Conservation (phyloP, 805 yeast genomes). For the Soucietia sequanensis region DNA sequence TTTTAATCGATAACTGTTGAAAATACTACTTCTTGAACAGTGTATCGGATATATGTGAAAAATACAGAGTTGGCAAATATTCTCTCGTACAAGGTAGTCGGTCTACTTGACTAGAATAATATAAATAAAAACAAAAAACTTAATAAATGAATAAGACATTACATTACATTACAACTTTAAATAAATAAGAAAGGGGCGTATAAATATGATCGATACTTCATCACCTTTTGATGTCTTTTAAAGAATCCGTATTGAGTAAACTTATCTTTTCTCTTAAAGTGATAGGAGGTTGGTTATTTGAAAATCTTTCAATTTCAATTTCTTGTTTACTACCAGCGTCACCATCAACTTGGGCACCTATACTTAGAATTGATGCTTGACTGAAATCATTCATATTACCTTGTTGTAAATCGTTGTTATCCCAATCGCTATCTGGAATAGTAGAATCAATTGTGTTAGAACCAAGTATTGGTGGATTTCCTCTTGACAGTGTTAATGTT, state of each 20-base stretch:
- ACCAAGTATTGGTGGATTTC: neutral
- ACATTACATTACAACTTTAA: too few species aligned
- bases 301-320: constrained; percentile 9
- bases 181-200: too few species aligned
- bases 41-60: too few species aligned
- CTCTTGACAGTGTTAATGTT: constrained; percentile 4
- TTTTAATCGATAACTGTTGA: too few species aligned
- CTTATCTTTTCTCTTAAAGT: constrained; percentile 45
- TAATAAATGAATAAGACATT: too few species aligned
- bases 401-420: neutral
- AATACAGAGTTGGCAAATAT: too few species aligned
- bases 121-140: too few species aligned
- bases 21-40: too few species aligned
- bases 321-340: constrained; percentile 16
- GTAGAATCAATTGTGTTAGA: constrained; percentile 2
- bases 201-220: too few species aligned
- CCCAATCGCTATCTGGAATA: constrained; percentile 1
- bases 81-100: too few species aligned
- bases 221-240: neutral
- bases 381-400: constrained; percentile 8
- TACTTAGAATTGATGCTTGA: constrained; percentile 21
- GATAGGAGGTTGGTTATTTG: constrained; percentile 35
- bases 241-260: constrained; percentile 31
- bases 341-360: constrained; percentile 29
- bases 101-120: too few species aligned